Evolutionary conservation across 495 filamentous ascomycete species (phyloP), one percentile per base, ranked within the genome.

Genomic region (Penicillium daleae): DNA sequence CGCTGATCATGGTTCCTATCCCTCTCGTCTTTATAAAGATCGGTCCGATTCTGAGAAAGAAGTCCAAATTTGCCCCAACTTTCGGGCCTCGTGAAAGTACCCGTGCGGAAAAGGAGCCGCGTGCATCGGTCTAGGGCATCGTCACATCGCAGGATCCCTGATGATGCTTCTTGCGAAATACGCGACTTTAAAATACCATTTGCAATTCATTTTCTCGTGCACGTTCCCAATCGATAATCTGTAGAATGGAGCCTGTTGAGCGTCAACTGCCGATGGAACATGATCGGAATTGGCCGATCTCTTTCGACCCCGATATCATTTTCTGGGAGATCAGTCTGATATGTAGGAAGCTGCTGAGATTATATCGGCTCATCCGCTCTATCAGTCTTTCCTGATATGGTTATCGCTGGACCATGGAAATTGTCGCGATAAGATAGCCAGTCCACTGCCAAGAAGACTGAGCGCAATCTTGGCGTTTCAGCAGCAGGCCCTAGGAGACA

Each of bases 1-100:
- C 89, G 3, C 77, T 82, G 9, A 71, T 82, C 6, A 82, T 96
- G 63, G 83, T 92, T 17, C 92, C 91, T 0, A 92, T 96, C 57
- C 90, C 92, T 3, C 48, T 81, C 31, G 65, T 44, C 9, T 81
- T 81, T 29, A 72, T 77, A 6, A 66, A 76, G 22, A 72, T 59
- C 32, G 78, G 78, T 1, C 71, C 72, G 19, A 52, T 55, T 3
- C 58, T 82, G 48, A 66, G 78, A 10, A 69, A 67, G 52, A 75
- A 56, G 61, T 78, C 72, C 55, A 70, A 72, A 6, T 80, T 81
- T 57, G 76, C 75, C 7, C 78, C 73, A 1, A 46, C 59, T 12
- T 44, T 62, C 4, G 32, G 39, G 5, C 10, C 33, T 2, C 1
- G 19, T n/a, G 29, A 19, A 13, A 19, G 12, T 2, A 13, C 13